Percentiles rank a stretch among this genome's conserved stretches.
Conservation (phyloP, 257 asterid genomes). For the Solanum commersonii region DNA sequence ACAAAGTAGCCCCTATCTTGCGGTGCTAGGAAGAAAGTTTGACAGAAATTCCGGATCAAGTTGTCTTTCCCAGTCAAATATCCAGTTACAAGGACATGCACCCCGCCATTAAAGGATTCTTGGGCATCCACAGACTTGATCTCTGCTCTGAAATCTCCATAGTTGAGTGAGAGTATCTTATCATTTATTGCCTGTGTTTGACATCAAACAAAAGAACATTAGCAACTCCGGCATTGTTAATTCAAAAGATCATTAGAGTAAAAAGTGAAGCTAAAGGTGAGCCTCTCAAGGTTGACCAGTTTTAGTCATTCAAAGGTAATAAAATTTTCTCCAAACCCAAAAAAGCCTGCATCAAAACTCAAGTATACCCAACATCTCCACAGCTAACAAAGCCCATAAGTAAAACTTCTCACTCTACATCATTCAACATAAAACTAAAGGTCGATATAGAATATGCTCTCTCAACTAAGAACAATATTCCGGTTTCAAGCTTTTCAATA, state of each 20-base stretch:
- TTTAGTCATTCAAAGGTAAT: background rate
- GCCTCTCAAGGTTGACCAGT: background rate
- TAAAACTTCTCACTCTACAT: background rate
- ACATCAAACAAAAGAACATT: background rate
- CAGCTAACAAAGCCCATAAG: background rate
- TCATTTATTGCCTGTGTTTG: conserved; percentile 64
- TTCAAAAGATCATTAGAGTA: background rate
- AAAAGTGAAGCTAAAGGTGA: background rate
- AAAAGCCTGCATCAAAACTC: background rate
- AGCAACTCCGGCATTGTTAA: background rate
- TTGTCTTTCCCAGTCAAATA: conserved; percentile 50
- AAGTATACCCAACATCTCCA: background rate
- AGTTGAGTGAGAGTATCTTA: conserved; percentile 72
- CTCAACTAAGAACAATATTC: background rate
- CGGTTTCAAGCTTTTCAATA: background rate
- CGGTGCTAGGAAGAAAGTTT: conserved; percentile 90
- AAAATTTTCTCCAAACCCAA: background rate
- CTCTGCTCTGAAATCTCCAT: conserved; percentile 53
- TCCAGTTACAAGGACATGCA: conserved; percentile 88
- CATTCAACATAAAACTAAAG: background rate
- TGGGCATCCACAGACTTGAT: conserved; percentile 80
- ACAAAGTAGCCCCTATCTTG: conserved; percentile 91
- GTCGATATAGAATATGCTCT: background rate
- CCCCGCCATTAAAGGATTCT: conserved; percentile 72
- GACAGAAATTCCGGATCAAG: conserved; percentile 52